Percentiles rank a stretch among this genome's conserved stretches.
phyloP scores from a whole-genome alignment of 2,329 filamentous ascomycete species.

The Colletotrichum lentis region DNA sequence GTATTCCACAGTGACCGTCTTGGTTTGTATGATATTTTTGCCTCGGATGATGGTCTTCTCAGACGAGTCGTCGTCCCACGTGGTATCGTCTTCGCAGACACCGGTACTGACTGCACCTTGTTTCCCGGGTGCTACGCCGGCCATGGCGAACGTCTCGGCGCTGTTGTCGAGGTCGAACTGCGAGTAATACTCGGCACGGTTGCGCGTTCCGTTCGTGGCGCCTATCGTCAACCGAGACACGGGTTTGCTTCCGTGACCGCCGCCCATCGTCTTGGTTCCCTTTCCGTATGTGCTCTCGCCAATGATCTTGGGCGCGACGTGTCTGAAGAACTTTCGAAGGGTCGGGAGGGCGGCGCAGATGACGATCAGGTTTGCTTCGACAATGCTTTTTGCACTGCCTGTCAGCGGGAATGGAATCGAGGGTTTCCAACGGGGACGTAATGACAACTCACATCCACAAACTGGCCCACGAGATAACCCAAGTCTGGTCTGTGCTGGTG shows the following conservation, averaged over 20 bases:
- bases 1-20: slow-evolving; percentile 26
- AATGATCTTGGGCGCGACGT: slow-evolving; percentile 42
- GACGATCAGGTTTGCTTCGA: slow-evolving; percentile 49
- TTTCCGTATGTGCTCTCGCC: slow-evolving; percentile 27
- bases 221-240: slow-evolving; percentile 15
- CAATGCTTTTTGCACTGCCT: slow-evolving; percentile 40
- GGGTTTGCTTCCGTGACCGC: neutral
- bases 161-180: slow-evolving; percentile 6
- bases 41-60: slow-evolving; percentile 11
- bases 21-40: slow-evolving; percentile 26
- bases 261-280: neutral
- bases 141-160: slow-evolving; percentile 16
- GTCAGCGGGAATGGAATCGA: neutral
- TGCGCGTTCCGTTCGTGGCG: neutral
- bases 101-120: neutral
- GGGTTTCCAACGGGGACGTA: neutral
- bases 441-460: slow-evolving; percentile 44
- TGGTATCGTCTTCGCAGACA: neutral
- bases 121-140: neutral
- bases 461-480: slow-evolving; percentile 43
- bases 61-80: neutral
- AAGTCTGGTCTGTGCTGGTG: slow-evolving; percentile 43
- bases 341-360: slow-evolving; percentile 51
- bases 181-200: slow-evolving; percentile 11
- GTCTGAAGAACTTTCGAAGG: slow-evolving; percentile 47